Evolutionary conservation across 1,139 yeast genomes (phyloP), one percentile per base, ranked within the genome.

Genomic region (Debaryomycetaceae sp.): DNA sequence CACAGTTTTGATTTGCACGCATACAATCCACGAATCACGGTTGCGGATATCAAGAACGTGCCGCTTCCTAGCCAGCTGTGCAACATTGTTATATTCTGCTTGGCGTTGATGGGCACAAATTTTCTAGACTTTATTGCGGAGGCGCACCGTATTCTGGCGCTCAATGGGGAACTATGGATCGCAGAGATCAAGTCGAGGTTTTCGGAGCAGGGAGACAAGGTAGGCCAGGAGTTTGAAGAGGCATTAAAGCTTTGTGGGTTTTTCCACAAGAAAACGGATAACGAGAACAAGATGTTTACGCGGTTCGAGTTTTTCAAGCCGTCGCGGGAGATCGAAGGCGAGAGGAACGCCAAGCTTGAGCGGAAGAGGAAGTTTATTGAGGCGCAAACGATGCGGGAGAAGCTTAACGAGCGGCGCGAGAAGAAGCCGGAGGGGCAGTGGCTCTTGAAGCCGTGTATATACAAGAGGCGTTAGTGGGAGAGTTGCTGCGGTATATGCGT

Each of bases 61-160:
- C 98, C 98, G 16, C 53, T 92, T 39, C 69, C 65, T 2, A 85
- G 85, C 47, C 69, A 68, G 30, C 78, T 92, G 1, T 83, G 86
- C 43, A 73, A 87, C 16, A 67, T 90, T 27, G 98, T 83, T 12
- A 72, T 90, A 8, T 90, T 87, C 53, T 90, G 98, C 53, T 65
- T 90, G 33, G 92, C 97, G 0, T 64, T 90, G 40, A 90, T 92
- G 99, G 98, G 99, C 4, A 90, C 97, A 4, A 90, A 90, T 49
- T 86, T 87, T 50, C 60, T 87, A 35, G 97, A 90, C 48, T 92
- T 90, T 48, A 73, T 90, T 32, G 66, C 77, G 35, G 99, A 90
- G 51, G 98, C 96, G 1, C 67, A 81, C 49, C 68, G 99, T 41
- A 67, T 90, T 15, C 62, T 90, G 32, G 78, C 86, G 10, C 95